Evolutionary conservation across 345 rosid species (phyloP).

Genomic region (Heritiera littoralis): DNA sequence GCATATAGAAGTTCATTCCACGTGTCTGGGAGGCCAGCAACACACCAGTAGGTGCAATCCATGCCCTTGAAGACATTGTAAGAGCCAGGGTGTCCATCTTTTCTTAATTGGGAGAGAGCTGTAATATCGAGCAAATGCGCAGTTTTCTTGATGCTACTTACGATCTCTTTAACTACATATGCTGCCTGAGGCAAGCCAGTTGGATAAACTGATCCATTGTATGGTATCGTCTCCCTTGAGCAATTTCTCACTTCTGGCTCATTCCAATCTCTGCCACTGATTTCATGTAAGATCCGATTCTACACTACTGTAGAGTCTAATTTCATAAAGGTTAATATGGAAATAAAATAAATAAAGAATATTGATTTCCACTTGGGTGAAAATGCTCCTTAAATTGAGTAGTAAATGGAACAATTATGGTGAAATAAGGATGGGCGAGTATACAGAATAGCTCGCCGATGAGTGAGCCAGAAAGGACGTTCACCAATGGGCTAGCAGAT

Average conservation of each 20-base stretch:
- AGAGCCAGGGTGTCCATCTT: constrained; percentile 66
- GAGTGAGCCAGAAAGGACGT: no score
- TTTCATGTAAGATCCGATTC: no score
- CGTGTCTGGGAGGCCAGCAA: constrained; percentile 62
- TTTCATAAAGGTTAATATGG: no score
- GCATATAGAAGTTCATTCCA: constrained; percentile 61
- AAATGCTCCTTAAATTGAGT: no score
- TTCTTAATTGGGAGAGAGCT: constrained; percentile 60
- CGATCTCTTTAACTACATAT: constrained; percentile 40
- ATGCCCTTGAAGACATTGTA: constrained; percentile 50
- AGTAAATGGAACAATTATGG: no score
- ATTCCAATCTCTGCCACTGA: constrained; percentile 57
- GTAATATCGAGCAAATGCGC: constrained; percentile 63
- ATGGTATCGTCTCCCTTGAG: constrained; percentile 41
- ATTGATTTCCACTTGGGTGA: no score
- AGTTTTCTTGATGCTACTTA: constrained; percentile 40
- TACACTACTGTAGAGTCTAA: no score
- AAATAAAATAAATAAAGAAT: no score
- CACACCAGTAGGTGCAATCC: constrained; percentile 82
- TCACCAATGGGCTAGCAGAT: no score
- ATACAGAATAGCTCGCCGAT: no score
- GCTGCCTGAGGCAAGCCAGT: constrained; percentile 42
- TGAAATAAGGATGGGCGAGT: no score
- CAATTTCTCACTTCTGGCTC: constrained; percentile 55
- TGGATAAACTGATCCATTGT: constrained; percentile 42